A percentile compares a stretch with the other conserved stretches of the same genome.
phyloP scores from a whole-genome alignment of 2,329 filamentous ascomycete genomes.

The Alternaria conjuncta region DNA sequence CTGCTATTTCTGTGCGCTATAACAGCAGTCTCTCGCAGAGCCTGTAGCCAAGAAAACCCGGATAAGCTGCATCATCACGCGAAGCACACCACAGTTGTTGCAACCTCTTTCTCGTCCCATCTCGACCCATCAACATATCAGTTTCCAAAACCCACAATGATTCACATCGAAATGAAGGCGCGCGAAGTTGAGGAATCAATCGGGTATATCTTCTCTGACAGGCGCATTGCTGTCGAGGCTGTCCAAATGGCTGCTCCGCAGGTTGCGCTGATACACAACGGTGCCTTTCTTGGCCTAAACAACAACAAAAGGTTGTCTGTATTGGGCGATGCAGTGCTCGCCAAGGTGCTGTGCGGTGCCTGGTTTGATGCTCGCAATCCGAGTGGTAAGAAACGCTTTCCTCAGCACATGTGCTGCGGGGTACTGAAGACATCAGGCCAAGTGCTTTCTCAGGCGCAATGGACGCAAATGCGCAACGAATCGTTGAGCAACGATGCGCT shows the following conservation, averaged over 20 bases:
- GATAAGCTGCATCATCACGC: background rate
- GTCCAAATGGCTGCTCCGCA: constrained; percentile 16
- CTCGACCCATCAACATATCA: background rate
- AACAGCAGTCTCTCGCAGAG: background rate
- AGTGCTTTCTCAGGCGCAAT: background rate
- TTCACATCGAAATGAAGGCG: background rate
- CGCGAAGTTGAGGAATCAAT: constrained; percentile 10
- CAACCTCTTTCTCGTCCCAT: background rate
- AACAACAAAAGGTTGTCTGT: constrained; percentile 21
- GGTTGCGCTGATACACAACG: background rate
- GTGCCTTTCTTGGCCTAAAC: background rate
- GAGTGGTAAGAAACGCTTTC: constrained; percentile 2
- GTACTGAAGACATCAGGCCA: background rate
- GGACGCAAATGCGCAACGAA: constrained; percentile 9
- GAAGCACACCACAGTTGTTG: background rate
- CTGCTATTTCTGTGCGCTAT: background rate
- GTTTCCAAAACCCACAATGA: background rate
- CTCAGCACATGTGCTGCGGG: background rate
- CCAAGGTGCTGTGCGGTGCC: constrained; percentile 7
- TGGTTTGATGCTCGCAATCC: constrained; percentile 16
- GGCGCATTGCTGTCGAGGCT: constrained; percentile 16
- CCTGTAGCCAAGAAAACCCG: background rate
- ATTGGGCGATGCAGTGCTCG: constrained; percentile 14
- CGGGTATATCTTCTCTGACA: constrained; percentile 14
- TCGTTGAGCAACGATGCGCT: constrained; percentile 5